Percentiles rank a stretch among this genome's conserved stretches.
Evolutionary conservation across 495 filamentous ascomycete genomes (phyloP).

Genomic region (Xylona heveae): DNA sequence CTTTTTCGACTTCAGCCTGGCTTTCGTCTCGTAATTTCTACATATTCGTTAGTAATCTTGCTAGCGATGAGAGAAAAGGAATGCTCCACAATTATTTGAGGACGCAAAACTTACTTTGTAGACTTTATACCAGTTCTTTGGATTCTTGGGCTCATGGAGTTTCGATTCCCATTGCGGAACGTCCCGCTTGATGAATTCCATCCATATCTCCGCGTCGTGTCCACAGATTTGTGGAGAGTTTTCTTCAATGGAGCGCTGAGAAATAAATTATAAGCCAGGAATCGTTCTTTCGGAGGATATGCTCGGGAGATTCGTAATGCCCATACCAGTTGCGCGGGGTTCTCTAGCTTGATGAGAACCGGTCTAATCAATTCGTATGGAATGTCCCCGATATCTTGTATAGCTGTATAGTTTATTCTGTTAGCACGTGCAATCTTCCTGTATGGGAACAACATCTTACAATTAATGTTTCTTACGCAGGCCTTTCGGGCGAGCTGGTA

Average conservation of each 20-base stretch:
- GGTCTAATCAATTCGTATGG: conserved; percentile 37
- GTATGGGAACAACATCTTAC: conserved; percentile 7
- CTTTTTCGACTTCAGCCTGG: conserved; percentile 23
- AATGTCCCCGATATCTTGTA: conserved; percentile 41
- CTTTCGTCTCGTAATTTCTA: conserved; percentile 22
- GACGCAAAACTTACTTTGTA: conserved; percentile 17
- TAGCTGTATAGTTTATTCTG: conserved; percentile 17
- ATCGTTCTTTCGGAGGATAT: too few relatives aligned
- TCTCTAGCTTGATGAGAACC: conserved; percentile 39
- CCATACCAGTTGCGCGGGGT: conserved; percentile 41
- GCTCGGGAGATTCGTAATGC: too few relatives aligned
- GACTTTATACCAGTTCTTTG: conserved; percentile 39
- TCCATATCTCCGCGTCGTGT: conserved; percentile 42
- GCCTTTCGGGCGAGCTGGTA: conserved; percentile 5
- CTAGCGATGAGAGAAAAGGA: too few relatives aligned
- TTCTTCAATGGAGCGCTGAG: conserved; percentile 33
- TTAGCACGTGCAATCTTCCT: not conserved
- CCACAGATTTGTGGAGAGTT: conserved; percentile 42
- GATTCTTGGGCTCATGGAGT: conserved; percentile 30
- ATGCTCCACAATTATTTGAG: not conserved
- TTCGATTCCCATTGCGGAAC: conserved; percentile 37
- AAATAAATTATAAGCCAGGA: not conserved
- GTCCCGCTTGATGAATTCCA: conserved; percentile 43
- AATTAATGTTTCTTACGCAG: conserved; percentile 12
- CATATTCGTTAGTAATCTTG: not conserved